These are phyloP conservation scores for Clarireedia paspali DNA, from an alignment of 2,329 filamentous ascomycete species.

Conservation along the genomic window DNA sequence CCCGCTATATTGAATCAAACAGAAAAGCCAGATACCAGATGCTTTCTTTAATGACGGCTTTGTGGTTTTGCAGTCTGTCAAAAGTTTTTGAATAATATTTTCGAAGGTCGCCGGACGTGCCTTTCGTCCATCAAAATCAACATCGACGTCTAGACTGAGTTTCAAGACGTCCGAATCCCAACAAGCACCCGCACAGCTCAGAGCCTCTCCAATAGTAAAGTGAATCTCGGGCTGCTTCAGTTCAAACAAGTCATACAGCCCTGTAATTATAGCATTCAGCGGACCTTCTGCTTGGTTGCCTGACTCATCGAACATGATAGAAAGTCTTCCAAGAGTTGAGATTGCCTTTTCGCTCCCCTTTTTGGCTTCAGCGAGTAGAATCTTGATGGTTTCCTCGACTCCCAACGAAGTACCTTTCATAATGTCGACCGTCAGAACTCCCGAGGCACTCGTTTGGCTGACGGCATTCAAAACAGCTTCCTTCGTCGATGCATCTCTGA, in stretches of 20 bases:
- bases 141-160: conserved; percentile 68
- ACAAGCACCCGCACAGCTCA: conserved; percentile 67
- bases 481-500: conserved; percentile 48
- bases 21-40: conserved; percentile 91
- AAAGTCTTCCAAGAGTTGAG: conserved; percentile 68
- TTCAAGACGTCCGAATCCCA: conserved; percentile 79
- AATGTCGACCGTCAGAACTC: conserved; percentile 33
- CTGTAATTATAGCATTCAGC: conserved; percentile 52
- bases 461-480: conserved; percentile 50
- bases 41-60: conserved; percentile 89
- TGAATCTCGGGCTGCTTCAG: conserved; percentile 81
- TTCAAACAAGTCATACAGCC: conserved; percentile 71
- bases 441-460: conserved; percentile 54
- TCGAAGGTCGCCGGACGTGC: conserved; percentile 33
- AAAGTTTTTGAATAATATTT: conserved; percentile 56
- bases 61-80: conserved; percentile 70
- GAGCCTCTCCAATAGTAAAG: conserved; percentile 82
- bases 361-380: conserved; percentile 62
- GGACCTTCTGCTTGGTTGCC: conserved; percentile 29
- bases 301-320: conserved; percentile 50
- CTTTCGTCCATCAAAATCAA: conserved; percentile 34
- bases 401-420: conserved; percentile 19
- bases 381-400: conserved; percentile 41
- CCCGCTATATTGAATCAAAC: conserved; percentile 82
- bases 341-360: conserved; percentile 78